phyloP scores from a whole-genome alignment of 2,329 filamentous ascomycete genomes.

The Penicillium sp. region DNA sequence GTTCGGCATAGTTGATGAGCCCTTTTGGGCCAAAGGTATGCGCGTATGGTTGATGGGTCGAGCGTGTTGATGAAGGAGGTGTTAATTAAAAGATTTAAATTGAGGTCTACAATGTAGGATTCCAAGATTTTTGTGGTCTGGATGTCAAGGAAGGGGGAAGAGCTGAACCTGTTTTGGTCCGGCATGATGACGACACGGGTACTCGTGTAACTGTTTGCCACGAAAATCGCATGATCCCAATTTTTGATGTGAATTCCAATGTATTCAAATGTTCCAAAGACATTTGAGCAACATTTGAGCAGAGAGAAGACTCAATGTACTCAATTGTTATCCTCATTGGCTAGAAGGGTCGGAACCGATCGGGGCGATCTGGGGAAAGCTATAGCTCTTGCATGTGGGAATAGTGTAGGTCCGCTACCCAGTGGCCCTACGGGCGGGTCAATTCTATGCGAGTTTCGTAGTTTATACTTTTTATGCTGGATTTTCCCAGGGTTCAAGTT shows the following conservation, averaged over 20 bases:
- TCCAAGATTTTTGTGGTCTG: background rate
- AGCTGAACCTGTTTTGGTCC: constrained; percentile 14
- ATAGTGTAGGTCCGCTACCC: background rate
- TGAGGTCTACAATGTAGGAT: constrained; percentile 1
- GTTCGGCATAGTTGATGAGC: constrained; percentile 37
- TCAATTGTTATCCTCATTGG: background rate
- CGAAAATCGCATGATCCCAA: no score
- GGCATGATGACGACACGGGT: constrained; percentile 14
- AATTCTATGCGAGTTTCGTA: no score
- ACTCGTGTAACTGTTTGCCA: constrained; percentile 4
- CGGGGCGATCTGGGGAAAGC: constrained; percentile 15
- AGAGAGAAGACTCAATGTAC: background rate
- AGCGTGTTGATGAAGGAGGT: background rate
- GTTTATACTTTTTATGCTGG: no score
- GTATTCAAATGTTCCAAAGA: background rate
- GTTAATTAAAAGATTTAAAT: background rate
- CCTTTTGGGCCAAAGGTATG: background rate
- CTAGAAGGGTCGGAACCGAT: background rate
- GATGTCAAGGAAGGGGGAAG: background rate
- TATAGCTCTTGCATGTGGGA: background rate
- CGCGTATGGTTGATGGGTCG: background rate
- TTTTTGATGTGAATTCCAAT: background rate
- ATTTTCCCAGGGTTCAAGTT: no score
- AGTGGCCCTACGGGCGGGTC: no score
- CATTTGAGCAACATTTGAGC: background rate